These are phyloP conservation scores for Orbilia quercus DNA, from an alignment of 2,329 filamentous ascomycete species.

Conservation along the genomic window DNA sequence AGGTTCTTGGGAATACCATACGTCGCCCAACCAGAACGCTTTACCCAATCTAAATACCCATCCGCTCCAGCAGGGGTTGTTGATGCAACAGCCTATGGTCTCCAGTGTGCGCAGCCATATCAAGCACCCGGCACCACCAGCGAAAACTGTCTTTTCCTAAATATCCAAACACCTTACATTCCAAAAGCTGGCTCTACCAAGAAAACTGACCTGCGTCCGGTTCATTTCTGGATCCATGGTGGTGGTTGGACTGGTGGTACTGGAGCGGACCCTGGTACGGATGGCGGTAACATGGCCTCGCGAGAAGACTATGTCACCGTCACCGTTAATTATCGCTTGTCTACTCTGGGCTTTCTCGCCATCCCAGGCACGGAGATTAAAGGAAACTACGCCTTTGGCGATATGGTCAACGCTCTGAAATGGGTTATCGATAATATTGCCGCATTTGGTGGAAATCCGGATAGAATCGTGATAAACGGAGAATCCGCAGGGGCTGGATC, in stretches of 20 bases:
- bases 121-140: slow-evolving; percentile 59
- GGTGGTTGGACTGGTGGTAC: slow-evolving; percentile 69
- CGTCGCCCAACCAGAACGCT: slow-evolving; percentile 65
- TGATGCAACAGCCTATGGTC: slow-evolving; percentile 65
- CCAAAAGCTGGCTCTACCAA: slow-evolving; percentile 61
- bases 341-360: slow-evolving; percentile 71
- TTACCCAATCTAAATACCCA: slow-evolving; percentile 64
- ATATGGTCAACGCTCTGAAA: slow-evolving; percentile 58
- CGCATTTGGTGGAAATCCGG: slow-evolving; percentile 58
- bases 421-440: slow-evolving; percentile 59
- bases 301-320: slow-evolving; percentile 72
- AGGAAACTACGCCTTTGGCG: slow-evolving; percentile 62
- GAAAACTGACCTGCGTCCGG: slow-evolving; percentile 63
- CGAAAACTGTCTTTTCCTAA: slow-evolving; percentile 67
- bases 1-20: slow-evolving; percentile 68
- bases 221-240: slow-evolving; percentile 69
- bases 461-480: slow-evolving; percentile 59
- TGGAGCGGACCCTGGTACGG: slow-evolving; percentile 63
- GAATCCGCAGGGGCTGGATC: slow-evolving; percentile 66
- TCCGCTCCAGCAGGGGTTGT: slow-evolving; percentile 66
- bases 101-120: slow-evolving; percentile 64
- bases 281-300: slow-evolving; percentile 70
- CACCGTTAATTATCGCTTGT: slow-evolving; percentile 72
- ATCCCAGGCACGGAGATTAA: slow-evolving; percentile 69
- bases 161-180: slow-evolving; percentile 66